Evolutionary conservation across 192 early-diverging fungal species (phyloP), one percentile per base, ranked within the genome.

Genomic region (Coemansia aciculifera): DNA sequence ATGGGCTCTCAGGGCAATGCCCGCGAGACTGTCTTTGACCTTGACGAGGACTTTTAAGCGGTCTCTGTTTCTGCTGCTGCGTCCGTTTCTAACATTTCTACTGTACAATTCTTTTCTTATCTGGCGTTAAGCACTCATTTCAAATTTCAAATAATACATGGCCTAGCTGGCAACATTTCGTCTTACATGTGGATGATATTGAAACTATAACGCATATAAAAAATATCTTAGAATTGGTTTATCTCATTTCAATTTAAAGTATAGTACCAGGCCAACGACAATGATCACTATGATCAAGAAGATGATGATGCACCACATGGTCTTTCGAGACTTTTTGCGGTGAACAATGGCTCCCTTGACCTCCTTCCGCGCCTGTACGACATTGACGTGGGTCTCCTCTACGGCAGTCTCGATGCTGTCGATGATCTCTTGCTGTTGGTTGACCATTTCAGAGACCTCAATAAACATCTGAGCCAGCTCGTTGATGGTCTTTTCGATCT

Each of bases 21-120:
- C 23, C 76, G 84, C 24, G 87, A 85, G 70, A 88, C 91, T 71
- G 84, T 79, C 62, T 93, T 93, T 79, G 89, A 89, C 5, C 86
- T 93, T 19, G 90, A 93, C 67, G 90, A 90, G 59, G 92, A 93
- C 73, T 93, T 93, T 71, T 93, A 90, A 38, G 39, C 69, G 21
- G 24, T 27, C 0, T 56, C 43, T 37, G 4, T 59, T 17, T 64
- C 17, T 65, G 34, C 59, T 46, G 38, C 29, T 17, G 24, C 24
- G 3, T 27, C 6, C 36, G 7, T 6, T 17, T 44, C 13, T 51
- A 61, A n/a, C 12, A 39, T 60, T 44, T 23, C 13, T 52, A 39
- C 61, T 63, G 57, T 61, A 56, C 36, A 62, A 57, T 64, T 24
- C 27, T 27, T 27, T 27, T 27, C 21, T 27, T 27, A 27, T 27